Conservation (phyloP, 23 red algal species). For the Gracilaria gracilis region DNA sequence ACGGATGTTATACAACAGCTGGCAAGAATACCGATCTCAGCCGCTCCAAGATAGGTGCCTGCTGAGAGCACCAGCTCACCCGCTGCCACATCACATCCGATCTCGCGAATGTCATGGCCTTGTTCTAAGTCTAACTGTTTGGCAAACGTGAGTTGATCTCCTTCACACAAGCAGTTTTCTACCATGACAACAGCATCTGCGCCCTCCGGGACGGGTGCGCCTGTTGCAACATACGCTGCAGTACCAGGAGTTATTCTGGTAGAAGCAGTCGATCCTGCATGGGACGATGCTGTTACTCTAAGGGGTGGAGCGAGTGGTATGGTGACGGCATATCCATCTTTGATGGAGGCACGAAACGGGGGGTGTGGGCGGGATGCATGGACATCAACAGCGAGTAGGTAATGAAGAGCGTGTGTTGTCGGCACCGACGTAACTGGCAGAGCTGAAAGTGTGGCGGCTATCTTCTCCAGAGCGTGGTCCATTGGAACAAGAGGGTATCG, state of each 20-base stretch:
- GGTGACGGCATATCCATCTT: constrained; percentile 67
- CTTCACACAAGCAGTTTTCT: constrained; percentile 62
- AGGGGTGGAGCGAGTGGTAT: constrained; percentile 21
- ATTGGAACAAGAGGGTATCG: constrained; percentile 57
- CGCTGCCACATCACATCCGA: constrained; percentile 73
- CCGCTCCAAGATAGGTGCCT: constrained; percentile 62
- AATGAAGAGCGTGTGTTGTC: constrained; percentile 27
- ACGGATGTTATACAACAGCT: constrained; percentile 67
- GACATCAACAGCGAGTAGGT: constrained; percentile 32
- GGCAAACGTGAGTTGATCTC: constrained; percentile 33
- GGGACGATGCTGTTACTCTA: constrained; percentile 10
- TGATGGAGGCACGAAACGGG: constrained; percentile 59
- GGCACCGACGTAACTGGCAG: constrained; percentile 48
- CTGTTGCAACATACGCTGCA: constrained; percentile 88
- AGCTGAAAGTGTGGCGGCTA: constrained; percentile 29
- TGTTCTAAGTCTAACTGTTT: constrained; percentile 21
- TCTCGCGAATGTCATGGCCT: constrained; percentile 83
- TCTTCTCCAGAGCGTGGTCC: constrained; percentile 49
- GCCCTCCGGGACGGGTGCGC: constrained; percentile 82
- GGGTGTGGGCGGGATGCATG: constrained; percentile 53
- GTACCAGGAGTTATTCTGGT: constrained; percentile 19
- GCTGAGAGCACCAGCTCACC: constrained; percentile 76
- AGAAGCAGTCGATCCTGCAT: constrained; percentile 10
- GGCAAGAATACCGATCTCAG: constrained; percentile 78
- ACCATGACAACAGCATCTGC: constrained; percentile 94